These are phyloP conservation scores for Pseudognaphalium luteoalbum DNA, from an alignment of 129 eudicot species.

Conservation along the genomic window DNA sequence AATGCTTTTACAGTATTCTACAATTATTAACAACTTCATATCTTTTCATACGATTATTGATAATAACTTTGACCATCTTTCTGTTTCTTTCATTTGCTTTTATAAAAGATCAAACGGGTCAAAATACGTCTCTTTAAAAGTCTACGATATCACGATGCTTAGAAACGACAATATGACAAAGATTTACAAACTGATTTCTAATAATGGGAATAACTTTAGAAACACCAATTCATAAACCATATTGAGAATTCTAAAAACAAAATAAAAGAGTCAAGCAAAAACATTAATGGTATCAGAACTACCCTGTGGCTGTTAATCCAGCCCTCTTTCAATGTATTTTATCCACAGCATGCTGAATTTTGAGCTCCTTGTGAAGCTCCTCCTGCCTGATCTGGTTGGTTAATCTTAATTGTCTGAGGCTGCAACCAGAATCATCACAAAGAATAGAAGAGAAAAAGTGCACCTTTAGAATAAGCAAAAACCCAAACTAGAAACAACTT, in stretches of 20 bases:
- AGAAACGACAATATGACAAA: conserved; percentile 19
- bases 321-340: not conserved
- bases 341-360: conserved; percentile 71
- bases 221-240: conserved; percentile 27
- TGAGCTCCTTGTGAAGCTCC: conserved; percentile 64
- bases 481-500: not conserved
- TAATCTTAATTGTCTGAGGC: conserved; percentile 71
- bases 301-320: conserved; percentile 21
- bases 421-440: conserved; percentile 31
- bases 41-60: conserved; percentile 26
- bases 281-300: conserved; percentile 28
- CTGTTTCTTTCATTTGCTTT: conserved; percentile 22
- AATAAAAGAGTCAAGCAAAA: conserved; percentile 37
- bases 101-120: conserved; percentile 5
- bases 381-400: conserved; percentile 54
- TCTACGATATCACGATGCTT: conserved; percentile 8
- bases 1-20: conserved; percentile 14
- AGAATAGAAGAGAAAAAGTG: not conserved
- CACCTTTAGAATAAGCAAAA: not conserved
- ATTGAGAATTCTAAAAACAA: not conserved
- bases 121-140: conserved; percentile 10
- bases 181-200: conserved; percentile 37
- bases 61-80: conserved; percentile 22
- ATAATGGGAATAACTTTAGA: conserved; percentile 30
- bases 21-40: conserved; percentile 26